Evolutionary conservation across 176 grass and related monocot genomes (phyloP).

Genomic region (Calamus simplicifolius): DNA sequence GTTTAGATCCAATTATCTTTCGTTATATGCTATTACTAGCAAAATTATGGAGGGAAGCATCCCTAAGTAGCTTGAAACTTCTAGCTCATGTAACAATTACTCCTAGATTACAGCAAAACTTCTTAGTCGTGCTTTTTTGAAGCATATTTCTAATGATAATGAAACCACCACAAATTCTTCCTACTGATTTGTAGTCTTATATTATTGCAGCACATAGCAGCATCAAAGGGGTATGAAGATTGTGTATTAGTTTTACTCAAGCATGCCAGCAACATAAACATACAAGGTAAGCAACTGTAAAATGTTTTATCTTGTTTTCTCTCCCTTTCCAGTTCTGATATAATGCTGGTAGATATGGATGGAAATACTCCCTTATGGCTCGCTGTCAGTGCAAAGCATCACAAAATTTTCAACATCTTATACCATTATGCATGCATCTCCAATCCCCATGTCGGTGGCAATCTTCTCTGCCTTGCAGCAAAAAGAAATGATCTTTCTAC

Average conservation of each 20-base stretch:
- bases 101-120: no score
- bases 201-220: conserved; percentile 73
- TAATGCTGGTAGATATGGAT: conserved; percentile 22
- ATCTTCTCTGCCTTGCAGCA: conserved; percentile 65
- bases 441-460: conserved; percentile 35
- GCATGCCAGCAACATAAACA: conserved; percentile 66
- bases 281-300: conserved; percentile 31
- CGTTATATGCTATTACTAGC: no score
- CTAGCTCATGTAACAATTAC: no score
- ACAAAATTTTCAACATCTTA: conserved; percentile 79
- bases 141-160: no score
- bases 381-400: conserved; percentile 55
- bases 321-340: no score
- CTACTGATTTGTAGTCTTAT: no score
- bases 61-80: no score
- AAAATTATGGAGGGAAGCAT: no score
- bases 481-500: conserved; percentile 47
- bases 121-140: no score
- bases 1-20: no score
- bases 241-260: conserved; percentile 70
- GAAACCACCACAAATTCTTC: no score
- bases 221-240: conserved; percentile 78
- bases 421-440: conserved; percentile 50
- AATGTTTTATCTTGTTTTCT: no score
- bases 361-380: conserved; percentile 74